Conservation (phyloP, 306 rosid genomes). For the Rosa multiflora region DNA sequence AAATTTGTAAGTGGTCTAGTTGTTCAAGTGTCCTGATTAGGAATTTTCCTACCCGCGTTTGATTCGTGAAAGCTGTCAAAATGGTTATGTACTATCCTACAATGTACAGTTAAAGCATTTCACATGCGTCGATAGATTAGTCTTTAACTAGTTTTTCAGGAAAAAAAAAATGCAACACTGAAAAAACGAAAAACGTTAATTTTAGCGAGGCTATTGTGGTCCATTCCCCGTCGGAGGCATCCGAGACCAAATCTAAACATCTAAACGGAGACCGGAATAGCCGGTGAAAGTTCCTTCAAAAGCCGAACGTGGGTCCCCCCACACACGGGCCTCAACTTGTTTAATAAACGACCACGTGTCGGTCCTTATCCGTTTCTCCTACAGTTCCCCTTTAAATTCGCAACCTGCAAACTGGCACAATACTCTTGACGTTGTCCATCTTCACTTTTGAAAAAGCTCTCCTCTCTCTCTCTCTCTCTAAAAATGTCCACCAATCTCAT, state of each 20-base stretch:
- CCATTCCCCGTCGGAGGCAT: not conserved
- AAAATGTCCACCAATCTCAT: constrained; percentile 57
- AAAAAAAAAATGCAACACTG: not conserved
- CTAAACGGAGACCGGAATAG: constrained; percentile 23
- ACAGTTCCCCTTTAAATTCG: constrained; percentile 10
- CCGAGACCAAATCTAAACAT: not conserved
- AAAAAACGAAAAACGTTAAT: not conserved
- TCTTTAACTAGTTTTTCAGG: no score
- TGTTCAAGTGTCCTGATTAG: no score
- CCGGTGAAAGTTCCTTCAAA: constrained; percentile 33
- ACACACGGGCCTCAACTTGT: constrained; percentile 2
- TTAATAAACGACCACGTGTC: constrained; percentile 41
- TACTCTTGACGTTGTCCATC: not conserved
- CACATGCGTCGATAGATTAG: no score
- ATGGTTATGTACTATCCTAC: no score
- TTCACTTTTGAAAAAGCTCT: not conserved
- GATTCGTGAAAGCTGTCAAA: no score
- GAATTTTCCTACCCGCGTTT: no score
- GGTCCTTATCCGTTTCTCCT: constrained; percentile 48
- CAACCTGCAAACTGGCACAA: not conserved
- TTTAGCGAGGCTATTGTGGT: not conserved
- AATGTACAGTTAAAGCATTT: no score
- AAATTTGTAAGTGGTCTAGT: no score
- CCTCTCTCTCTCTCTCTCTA: not conserved
- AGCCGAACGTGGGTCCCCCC: constrained; percentile 27